Conservation (phyloP, 306 rosid genomes). For the Spatholobus suberectus region DNA sequence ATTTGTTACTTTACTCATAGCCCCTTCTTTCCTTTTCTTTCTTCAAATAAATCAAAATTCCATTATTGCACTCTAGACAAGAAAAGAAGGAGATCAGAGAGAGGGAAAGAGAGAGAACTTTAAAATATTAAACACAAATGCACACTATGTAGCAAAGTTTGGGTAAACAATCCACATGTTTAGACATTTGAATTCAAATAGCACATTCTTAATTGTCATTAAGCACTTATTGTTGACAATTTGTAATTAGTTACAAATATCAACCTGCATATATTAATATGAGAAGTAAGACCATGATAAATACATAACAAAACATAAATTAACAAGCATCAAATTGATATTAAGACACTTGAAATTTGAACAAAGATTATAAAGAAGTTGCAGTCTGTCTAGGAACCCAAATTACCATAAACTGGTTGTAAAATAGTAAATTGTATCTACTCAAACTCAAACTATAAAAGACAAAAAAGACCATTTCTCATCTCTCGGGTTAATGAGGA, state of each 20-base stretch:
- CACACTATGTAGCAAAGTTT: background rate
- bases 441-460: slow-evolving; percentile 19
- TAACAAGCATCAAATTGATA: slow-evolving; percentile 33
- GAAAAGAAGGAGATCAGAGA: background rate
- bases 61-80: slow-evolving; percentile 36
- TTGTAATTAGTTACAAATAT: slow-evolving; percentile 12
- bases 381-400: slow-evolving; percentile 8
- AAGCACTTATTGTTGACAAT: slow-evolving; percentile 19
- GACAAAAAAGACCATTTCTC: slow-evolving; percentile 28
- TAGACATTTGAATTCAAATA: slow-evolving; percentile 33
- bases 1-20: slow-evolving; percentile 38
- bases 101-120: background rate
- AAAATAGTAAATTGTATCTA: background rate
- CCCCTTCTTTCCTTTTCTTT: slow-evolving; percentile 9
- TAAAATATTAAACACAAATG: slow-evolving; percentile 12
- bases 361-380: slow-evolving; percentile 7
- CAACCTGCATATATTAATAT: slow-evolving; percentile 12
- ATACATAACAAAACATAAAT: slow-evolving; percentile 9
- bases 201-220: background rate
- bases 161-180: slow-evolving; percentile 16
- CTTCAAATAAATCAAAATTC: slow-evolving; percentile 19
- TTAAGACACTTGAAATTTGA: slow-evolving; percentile 27
- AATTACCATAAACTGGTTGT: slow-evolving; percentile 11
- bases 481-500: slow-evolving; percentile 14
- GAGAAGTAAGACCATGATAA: slow-evolving; percentile 23